Percentiles rank a stretch among this genome's conserved stretches.
Conservation (phyloP, 78 protist genomes). For the Paratrimastix pyriformis region DNA sequence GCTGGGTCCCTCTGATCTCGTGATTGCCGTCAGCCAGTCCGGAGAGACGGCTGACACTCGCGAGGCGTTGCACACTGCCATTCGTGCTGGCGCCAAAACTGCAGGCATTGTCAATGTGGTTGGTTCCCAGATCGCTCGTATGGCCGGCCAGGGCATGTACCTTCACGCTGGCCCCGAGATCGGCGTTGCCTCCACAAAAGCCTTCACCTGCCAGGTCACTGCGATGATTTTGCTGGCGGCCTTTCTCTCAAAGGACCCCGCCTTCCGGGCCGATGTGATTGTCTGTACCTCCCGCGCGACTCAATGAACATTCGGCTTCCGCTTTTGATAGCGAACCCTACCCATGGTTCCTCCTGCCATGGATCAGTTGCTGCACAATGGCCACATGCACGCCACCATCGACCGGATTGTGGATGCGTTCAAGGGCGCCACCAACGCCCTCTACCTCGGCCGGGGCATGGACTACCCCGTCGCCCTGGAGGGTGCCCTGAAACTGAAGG, state of each 20-base stretch:
- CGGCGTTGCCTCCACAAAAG: slow-evolving; percentile 97
- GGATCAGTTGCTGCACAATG: neutral
- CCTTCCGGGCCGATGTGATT: too few species aligned
- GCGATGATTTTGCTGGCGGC: slow-evolving; percentile 49
- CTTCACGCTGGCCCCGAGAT: slow-evolving; percentile 90
- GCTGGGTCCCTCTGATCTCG: slow-evolving; percentile 8
- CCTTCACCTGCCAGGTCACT: slow-evolving; percentile 77
- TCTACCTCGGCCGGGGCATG: slow-evolving; percentile 85
- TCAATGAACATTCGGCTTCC: too few species aligned
- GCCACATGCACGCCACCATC: too few species aligned
- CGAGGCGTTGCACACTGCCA: slow-evolving; percentile 35
- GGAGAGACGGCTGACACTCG: slow-evolving; percentile 90
- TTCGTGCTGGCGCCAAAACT: neutral
- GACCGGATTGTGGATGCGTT: slow-evolving; percentile 47
- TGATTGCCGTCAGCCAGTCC: slow-evolving; percentile 35
- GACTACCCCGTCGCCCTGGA: slow-evolving; percentile 78
- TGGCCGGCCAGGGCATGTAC: slow-evolving; percentile 75
- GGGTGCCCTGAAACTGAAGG: slow-evolving; percentile 80
- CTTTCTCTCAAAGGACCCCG: slow-evolving; percentile 31
- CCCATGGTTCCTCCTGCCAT: too few species aligned
- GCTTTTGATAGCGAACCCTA: too few species aligned
- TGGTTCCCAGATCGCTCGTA: slow-evolving; percentile 84
- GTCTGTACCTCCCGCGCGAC: too few species aligned
- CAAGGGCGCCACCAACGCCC: slow-evolving; percentile 26
- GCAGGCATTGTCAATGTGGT: slow-evolving; percentile 47